phyloP scores from a whole-genome alignment of 495 filamentous ascomycete species.

The Xylaria scruposa region DNA sequence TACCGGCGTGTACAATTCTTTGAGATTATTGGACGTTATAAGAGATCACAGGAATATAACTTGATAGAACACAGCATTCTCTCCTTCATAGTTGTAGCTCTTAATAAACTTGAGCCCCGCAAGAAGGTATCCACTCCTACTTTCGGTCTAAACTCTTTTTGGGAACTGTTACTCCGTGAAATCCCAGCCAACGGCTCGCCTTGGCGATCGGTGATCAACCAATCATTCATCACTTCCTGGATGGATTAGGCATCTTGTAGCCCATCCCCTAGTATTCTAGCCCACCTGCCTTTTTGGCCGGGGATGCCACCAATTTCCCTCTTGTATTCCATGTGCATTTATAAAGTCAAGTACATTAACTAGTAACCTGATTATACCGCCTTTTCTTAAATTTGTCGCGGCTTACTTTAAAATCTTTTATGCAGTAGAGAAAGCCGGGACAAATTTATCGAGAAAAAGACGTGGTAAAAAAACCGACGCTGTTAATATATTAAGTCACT shows the following conservation, averaged over 20 bases:
- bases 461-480: too few species aligned
- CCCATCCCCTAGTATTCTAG: too few species aligned
- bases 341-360: too few species aligned
- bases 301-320: too few species aligned
- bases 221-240: background rate
- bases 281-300: too few species aligned
- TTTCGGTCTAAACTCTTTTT: background rate
- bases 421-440: too few species aligned
- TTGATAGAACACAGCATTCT: background rate
- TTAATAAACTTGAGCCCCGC: background rate
- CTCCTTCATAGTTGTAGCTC: background rate
- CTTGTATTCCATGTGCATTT: too few species aligned
- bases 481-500: too few species aligned
- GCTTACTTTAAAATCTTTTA: too few species aligned
- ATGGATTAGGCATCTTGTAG: conserved; percentile 10
- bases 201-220: background rate
- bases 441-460: too few species aligned
- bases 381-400: too few species aligned
- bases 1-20: background rate
- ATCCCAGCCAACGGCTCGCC: background rate
- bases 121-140: background rate
- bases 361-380: too few species aligned
- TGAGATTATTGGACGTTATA: background rate
- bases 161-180: background rate
- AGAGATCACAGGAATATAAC: background rate